Evolutionary conservation across 2,329 filamentous ascomycete species (phyloP).

Genomic region (Cercospora beticola): DNA sequence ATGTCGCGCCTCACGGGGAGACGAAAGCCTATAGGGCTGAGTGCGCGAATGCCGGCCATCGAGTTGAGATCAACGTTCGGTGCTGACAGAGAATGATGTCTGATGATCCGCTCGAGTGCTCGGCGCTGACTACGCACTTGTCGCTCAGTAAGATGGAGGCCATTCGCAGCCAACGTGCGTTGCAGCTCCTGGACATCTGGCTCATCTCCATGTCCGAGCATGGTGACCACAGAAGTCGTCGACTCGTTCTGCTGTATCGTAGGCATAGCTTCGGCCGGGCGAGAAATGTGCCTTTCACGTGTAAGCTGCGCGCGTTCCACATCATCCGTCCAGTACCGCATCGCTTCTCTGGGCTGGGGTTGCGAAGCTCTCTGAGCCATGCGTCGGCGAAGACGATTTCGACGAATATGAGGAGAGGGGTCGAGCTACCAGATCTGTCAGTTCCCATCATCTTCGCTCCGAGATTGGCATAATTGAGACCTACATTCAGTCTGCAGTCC

Average conservation of each 20-base stretch:
- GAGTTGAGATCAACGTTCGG: background rate
- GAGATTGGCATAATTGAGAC: background rate
- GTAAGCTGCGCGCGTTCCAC: background rate
- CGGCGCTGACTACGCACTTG: slow-evolving; percentile 10
- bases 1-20: background rate
- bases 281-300: background rate
- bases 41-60: background rate
- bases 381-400: background rate
- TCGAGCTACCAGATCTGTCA: background rate
- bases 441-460: background rate
- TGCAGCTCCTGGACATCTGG: slow-evolving; percentile 2
- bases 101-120: background rate
- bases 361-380: background rate
- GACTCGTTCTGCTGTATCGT: background rate
- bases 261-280: background rate
- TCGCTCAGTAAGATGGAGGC: slow-evolving; percentile 11
- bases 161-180: background rate
- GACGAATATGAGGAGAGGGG: background rate
- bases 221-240: slow-evolving; percentile 6
- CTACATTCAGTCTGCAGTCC: slow-evolving; percentile 9
- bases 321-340: background rate
- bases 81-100: background rate
- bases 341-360: background rate
- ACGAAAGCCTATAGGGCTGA: background rate
- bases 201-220: slow-evolving; percentile 16